These are phyloP conservation scores for Kuraishia capsulata DNA, from an alignment of 805 yeast genomes.

Conservation along the genomic window DNA sequence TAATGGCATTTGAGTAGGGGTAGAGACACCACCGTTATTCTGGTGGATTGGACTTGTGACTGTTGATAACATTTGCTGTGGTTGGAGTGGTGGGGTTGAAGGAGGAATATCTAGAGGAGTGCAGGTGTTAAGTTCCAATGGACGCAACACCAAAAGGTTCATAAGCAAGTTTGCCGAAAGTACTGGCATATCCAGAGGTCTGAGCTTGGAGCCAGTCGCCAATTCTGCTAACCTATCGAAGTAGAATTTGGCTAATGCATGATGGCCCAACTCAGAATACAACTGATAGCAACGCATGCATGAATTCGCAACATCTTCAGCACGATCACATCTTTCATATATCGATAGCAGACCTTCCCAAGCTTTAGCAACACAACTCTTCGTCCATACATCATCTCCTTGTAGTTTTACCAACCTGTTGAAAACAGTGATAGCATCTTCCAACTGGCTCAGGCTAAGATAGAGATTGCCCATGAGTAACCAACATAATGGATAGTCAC, in stretches of 20 bases:
- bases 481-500: slow-evolving; percentile 50
- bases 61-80: too few species aligned
- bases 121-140: background rate
- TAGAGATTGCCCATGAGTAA: slow-evolving; percentile 56
- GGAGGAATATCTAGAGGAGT: background rate
- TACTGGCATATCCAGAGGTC: background rate
- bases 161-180: background rate
- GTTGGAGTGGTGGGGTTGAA: too few species aligned
- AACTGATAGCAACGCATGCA: slow-evolving; percentile 26
- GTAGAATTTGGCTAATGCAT: background rate
- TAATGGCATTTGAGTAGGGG: too few species aligned
- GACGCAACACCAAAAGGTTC: background rate
- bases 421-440: slow-evolving; percentile 60
- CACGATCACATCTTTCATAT: slow-evolving; percentile 56
- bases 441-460: slow-evolving; percentile 46
- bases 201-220: background rate
- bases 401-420: slow-evolving; percentile 17
- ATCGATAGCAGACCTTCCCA: slow-evolving; percentile 61
- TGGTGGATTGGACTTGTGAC: too few species aligned
- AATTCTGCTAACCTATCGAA: background rate
- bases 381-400: slow-evolving; percentile 12
- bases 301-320: slow-evolving; percentile 54
- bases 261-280: background rate
- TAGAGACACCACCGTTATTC: too few species aligned
- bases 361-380: slow-evolving; percentile 38